A percentile compares a stretch with the other conserved stretches of the same genome.
Conservation (phyloP, 2,329 filamentous ascomycete species). For the Thelonectria blattea region DNA sequence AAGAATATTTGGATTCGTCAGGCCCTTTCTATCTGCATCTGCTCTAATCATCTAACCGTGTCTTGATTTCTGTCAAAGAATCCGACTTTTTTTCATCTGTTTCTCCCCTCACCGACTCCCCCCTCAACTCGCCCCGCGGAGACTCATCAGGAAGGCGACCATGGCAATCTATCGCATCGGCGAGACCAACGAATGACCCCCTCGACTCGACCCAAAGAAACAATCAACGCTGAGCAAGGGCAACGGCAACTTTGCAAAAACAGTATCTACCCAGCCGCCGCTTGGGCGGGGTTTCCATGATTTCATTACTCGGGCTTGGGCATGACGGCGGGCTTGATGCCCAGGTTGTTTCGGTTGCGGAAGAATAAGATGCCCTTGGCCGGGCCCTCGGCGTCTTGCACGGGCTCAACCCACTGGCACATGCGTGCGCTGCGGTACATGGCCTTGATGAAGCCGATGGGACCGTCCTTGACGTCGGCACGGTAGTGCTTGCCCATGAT, state of each 20-base stretch:
- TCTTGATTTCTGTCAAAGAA: slow-evolving; percentile 9
- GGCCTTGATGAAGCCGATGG: slow-evolving; percentile 81
- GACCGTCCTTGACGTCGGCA: slow-evolving; percentile 76
- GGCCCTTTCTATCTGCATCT: slow-evolving; percentile 21
- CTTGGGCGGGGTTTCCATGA: neutral
- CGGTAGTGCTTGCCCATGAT: slow-evolving; percentile 98
- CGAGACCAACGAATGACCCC: slow-evolving; percentile 7
- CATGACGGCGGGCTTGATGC: slow-evolving; percentile 53
- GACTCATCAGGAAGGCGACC: neutral
- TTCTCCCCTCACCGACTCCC: neutral
- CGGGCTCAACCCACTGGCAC: slow-evolving; percentile 99
- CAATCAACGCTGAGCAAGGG: slow-evolving; percentile 15
- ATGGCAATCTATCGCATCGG: slow-evolving; percentile 2
- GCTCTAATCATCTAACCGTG: slow-evolving; percentile 20
- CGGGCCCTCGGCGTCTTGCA: slow-evolving; percentile 77
- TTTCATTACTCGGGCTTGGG: slow-evolving; percentile 20
- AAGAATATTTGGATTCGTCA: slow-evolving; percentile 11
- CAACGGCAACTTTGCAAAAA: slow-evolving; percentile 16
- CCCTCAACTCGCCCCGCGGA: neutral
- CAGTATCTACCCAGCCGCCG: slow-evolving; percentile 6
- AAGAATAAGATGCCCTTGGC: slow-evolving; percentile 90
- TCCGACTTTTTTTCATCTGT: slow-evolving; percentile 4
- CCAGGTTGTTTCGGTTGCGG: slow-evolving; percentile 90
- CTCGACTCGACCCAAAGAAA: slow-evolving; percentile 11
- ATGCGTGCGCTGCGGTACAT: slow-evolving; percentile 81